Evolutionary conservation across 805 yeast genomes (phyloP).

Genomic region (Kodamaea lidongshanica): DNA sequence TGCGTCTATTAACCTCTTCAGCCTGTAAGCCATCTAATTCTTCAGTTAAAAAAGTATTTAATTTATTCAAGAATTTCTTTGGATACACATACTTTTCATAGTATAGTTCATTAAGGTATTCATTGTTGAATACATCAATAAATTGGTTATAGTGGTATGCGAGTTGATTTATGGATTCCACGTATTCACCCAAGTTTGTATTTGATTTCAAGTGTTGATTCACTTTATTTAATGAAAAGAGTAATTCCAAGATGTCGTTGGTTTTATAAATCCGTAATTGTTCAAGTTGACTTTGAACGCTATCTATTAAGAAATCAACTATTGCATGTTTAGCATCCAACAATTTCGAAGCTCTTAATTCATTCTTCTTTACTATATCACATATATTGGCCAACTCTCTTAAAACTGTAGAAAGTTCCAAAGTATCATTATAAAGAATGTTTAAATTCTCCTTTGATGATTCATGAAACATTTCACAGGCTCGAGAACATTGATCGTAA

Average conservation of each 20-base stretch:
- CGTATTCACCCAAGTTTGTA: constrained; percentile 12
- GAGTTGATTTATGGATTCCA: constrained; percentile 25
- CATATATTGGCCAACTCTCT: constrained; percentile 37
- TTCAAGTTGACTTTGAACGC: constrained; percentile 14
- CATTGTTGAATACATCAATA: constrained; percentile 25
- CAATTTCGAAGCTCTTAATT: constrained; percentile 22
- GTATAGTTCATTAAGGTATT: constrained; percentile 34
- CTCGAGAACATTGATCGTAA: constrained; percentile 69
- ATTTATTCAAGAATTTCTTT: constrained; percentile 23
- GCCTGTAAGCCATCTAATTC: constrained; percentile 26
- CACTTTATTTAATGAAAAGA: constrained; percentile 4
- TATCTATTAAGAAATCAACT: constrained; percentile 10
- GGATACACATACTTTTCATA: constrained; percentile 37
- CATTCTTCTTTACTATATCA: constrained; percentile 32
- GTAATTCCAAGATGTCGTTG: constrained; percentile 19
- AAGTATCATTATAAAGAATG: constrained; percentile 47
- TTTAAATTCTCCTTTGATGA: constrained; percentile 20
- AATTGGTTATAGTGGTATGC: constrained; percentile 33
- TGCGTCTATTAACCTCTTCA: constrained; percentile 30
- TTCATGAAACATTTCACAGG: constrained; percentile 32
- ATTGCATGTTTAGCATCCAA: not conserved
- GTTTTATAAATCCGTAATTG: constrained; percentile 19
- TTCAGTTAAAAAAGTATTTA: constrained; percentile 31
- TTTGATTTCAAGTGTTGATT: constrained; percentile 5
- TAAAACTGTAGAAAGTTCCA: constrained; percentile 53